phyloP scores from a whole-genome alignment of 345 rosid species.

The Gossypium sturtianum region DNA sequence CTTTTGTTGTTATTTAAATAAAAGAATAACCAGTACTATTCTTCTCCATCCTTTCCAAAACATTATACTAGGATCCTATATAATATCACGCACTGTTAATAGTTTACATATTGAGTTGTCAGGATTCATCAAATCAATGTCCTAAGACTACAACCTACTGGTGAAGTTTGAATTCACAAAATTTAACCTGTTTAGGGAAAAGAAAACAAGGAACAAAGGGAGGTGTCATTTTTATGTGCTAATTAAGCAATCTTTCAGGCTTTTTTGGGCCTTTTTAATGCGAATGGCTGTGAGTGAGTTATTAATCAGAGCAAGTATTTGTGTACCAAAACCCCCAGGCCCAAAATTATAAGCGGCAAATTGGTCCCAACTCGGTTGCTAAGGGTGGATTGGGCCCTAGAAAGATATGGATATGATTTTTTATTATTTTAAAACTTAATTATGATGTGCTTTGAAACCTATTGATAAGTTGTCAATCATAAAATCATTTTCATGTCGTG shows the following conservation, averaged over 20 bases:
- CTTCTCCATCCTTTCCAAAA: no score
- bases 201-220: neutral
- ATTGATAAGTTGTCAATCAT: constrained; percentile 5
- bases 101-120: no score
- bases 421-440: neutral
- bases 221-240: neutral
- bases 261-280: no score
- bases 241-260: neutral
- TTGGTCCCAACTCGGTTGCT: no score
- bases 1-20: no score
- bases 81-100: no score
- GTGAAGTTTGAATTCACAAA: neutral
- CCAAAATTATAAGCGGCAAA: no score
- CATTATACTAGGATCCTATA: no score
- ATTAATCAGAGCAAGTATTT: neutral
- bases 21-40: no score
- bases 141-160: no score
- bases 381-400: neutral
- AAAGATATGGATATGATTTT: neutral
- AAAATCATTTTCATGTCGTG: neutral
- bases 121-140: no score
- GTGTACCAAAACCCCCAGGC: no score
- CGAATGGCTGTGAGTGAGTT: neutral
- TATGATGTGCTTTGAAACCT: constrained; percentile 8
- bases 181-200: neutral